phyloP scores from a whole-genome alignment of 2,329 filamentous ascomycete species.

The Colletotrichum spaethianum region DNA sequence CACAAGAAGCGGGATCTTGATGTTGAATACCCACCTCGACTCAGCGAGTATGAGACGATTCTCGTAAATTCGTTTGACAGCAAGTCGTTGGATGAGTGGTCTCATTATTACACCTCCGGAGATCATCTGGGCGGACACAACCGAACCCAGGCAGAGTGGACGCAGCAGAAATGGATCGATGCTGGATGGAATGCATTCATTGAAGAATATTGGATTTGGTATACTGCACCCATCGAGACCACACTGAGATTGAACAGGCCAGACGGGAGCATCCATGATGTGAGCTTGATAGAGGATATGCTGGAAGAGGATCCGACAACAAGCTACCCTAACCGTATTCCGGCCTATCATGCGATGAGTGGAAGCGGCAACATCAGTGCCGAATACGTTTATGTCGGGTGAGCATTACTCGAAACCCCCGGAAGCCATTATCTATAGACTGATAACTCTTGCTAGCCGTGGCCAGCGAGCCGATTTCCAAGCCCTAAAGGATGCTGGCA shows the following conservation, averaged over 20 bases:
- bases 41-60: constrained; percentile 20
- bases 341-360: constrained; percentile 34
- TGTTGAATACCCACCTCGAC: constrained; percentile 19
- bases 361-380: constrained; percentile 26
- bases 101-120: constrained; percentile 32
- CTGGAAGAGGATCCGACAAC: constrained; percentile 35
- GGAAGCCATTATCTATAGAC: neutral
- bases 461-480: constrained; percentile 24
- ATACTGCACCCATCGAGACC: constrained; percentile 29
- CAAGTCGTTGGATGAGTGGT: constrained; percentile 30
- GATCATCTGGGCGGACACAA: constrained; percentile 37
- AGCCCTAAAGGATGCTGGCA: constrained; percentile 17
- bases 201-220: constrained; percentile 35
- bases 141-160: constrained; percentile 29
- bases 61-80: constrained; percentile 33
- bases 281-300: constrained; percentile 33
- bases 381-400: constrained; percentile 35
- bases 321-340: constrained; percentile 31
- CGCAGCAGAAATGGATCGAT: constrained; percentile 22
- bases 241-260: constrained; percentile 21
- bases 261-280: constrained; percentile 24
- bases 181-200: constrained; percentile 24
- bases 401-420: neutral
- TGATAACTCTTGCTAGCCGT: neutral
- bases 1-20: constrained; percentile 25